Evolutionary conservation across 2,329 filamentous ascomycete species (phyloP).

Genomic region (Penicillium sp.): DNA sequence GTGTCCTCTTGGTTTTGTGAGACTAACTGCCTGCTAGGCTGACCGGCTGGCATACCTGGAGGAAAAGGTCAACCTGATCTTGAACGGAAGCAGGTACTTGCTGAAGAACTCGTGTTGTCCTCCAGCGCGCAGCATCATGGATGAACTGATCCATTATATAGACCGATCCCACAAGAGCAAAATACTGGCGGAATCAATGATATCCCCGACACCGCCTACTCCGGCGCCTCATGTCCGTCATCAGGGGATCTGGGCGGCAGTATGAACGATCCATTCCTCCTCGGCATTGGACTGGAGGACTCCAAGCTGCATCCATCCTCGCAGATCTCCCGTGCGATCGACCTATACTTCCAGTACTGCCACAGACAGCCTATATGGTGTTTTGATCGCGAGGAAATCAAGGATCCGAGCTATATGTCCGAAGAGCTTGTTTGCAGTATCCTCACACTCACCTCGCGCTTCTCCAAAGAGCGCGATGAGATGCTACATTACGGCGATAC

Average conservation of each 20-base stretch:
- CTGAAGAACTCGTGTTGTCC: not conserved
- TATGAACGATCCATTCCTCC: slow-evolving; percentile 21
- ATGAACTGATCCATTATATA: not conserved
- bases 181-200: slow-evolving; percentile 12
- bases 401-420: slow-evolving; percentile 25
- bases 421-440: slow-evolving; percentile 37
- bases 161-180: slow-evolving; percentile 12
- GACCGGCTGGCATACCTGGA: slow-evolving; percentile 53
- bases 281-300: slow-evolving; percentile 26
- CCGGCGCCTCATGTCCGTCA: slow-evolving; percentile 16
- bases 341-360: slow-evolving; percentile 38
- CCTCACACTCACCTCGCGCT: slow-evolving; percentile 33
- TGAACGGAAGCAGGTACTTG: slow-evolving; percentile 43
- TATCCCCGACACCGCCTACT: slow-evolving; percentile 15
- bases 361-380: slow-evolving; percentile 41
- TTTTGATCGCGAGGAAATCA: slow-evolving; percentile 34
- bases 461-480: slow-evolving; percentile 30
- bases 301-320: slow-evolving; percentile 23
- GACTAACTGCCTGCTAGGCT: slow-evolving; percentile 36
- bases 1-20: not conserved
- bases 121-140: not conserved
- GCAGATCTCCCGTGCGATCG: slow-evolving; percentile 26
- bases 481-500: slow-evolving; percentile 39
- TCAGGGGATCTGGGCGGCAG: slow-evolving; percentile 19
- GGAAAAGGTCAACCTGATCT: slow-evolving; percentile 52